Percentiles rank a stretch among this genome's conserved stretches.
phyloP scores from a whole-genome alignment of 192 early-diverging fungal species.

The Coemansia sp. region DNA sequence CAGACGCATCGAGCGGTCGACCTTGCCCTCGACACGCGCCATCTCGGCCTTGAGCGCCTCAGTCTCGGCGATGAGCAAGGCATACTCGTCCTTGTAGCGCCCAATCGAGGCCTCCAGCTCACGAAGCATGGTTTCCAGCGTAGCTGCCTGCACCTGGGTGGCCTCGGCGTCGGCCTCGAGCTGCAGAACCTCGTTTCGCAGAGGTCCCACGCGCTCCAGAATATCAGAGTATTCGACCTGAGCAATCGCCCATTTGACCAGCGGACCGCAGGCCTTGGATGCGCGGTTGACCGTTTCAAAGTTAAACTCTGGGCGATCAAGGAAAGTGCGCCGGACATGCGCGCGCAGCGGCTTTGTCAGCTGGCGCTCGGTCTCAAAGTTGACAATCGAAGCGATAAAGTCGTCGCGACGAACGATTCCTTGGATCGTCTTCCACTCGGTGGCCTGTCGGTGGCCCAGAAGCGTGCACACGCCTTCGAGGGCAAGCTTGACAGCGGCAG shows the following conservation, averaged over 20 bases:
- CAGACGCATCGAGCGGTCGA: constrained; percentile 85
- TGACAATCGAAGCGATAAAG: constrained; percentile 96
- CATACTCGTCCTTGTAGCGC: constrained; percentile 97
- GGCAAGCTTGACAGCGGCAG: constrained; percentile 91
- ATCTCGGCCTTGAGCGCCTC: constrained; percentile 89
- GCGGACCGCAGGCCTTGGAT: constrained; percentile 96
- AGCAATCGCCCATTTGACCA: constrained; percentile 97
- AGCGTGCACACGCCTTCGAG: constrained; percentile 97
- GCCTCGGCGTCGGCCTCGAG: constrained; percentile 77
- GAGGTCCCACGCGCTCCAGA: constrained; percentile 90
- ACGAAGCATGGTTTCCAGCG: constrained; percentile 75
- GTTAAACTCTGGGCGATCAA: constrained; percentile 84
- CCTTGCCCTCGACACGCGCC: constrained; percentile 88
- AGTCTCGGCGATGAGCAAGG: constrained; percentile 90
- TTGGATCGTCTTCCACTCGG: constrained; percentile 90
- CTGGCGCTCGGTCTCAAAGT: constrained; percentile 86
- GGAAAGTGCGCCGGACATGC: constrained; percentile 73
- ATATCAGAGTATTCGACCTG: constrained; percentile 94
- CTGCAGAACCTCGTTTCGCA: constrained; percentile 86
- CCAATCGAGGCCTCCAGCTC: constrained; percentile 86
- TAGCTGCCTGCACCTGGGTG: constrained; percentile 67
- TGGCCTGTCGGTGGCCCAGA: constrained; percentile 77
- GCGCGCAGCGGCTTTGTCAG: constrained; percentile 79
- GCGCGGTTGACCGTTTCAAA: constrained; percentile 97
- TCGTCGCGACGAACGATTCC: constrained; percentile 89